Conservation (phyloP, 78 protist genomes). For the Dictyostelium citrinum region DNA sequence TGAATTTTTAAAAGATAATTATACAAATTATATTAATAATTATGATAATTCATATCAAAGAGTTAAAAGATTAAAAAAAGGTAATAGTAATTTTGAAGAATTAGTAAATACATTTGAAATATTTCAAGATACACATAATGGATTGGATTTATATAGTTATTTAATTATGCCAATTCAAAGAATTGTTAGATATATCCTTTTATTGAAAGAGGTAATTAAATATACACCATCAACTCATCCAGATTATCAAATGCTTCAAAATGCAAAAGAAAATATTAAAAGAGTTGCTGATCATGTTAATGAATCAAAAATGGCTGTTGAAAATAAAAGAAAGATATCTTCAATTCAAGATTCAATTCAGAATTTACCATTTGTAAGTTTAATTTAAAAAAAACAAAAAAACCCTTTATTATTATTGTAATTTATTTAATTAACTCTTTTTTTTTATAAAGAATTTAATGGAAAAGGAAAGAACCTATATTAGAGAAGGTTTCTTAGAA, state of each 20-base stretch:
- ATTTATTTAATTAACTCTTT: too few species aligned
- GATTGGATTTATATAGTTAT: constrained; percentile 57
- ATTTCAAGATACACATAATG: constrained; percentile 55
- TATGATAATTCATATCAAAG: constrained; percentile 65
- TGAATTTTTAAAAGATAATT: constrained; percentile 54
- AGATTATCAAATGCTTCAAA: constrained; percentile 26
- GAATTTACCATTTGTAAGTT: constrained; percentile 8
- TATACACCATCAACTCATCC: constrained; percentile 50
- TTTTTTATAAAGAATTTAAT: not conserved
- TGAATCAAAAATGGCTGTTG: constrained; percentile 50
- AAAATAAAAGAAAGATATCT: constrained; percentile 42
- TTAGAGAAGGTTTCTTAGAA: constrained; percentile 72
- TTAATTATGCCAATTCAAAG: constrained; percentile 77
- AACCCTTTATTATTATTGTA: too few species aligned
- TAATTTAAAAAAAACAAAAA: too few species aligned
- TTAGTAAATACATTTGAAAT: constrained; percentile 60
- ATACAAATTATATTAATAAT: constrained; percentile 57
- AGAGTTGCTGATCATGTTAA: constrained; percentile 63
- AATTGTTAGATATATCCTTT: constrained; percentile 48
- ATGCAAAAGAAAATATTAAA: constrained; percentile 51
- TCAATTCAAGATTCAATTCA: constrained; percentile 59
- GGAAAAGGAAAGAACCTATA: constrained; percentile 48
- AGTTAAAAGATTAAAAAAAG: constrained; percentile 58
- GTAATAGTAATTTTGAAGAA: constrained; percentile 46
- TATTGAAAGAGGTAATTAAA: constrained; percentile 57